A percentile compares a stretch with the other conserved stretches of the same genome.
Conservation (phyloP, 208 protist genomes). For the Acanthamoeba lenticulata region DNA sequence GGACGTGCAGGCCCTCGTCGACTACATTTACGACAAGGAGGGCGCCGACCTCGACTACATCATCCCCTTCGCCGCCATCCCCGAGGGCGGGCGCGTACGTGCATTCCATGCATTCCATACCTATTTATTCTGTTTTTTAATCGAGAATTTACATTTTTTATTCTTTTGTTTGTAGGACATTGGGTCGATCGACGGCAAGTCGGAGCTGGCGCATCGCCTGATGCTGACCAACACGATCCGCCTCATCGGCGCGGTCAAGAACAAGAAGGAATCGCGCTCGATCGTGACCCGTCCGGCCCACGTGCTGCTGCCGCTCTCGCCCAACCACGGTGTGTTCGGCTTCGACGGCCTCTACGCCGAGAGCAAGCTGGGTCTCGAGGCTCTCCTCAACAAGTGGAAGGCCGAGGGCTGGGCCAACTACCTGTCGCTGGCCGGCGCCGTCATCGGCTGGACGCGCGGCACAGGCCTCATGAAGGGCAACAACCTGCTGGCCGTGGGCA, state of each 20-base stretch:
- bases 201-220: constrained; percentile 87
- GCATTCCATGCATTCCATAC: background rate
- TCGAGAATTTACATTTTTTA: no score
- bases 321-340: constrained; percentile 89
- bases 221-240: constrained; percentile 89
- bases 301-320: constrained; percentile 83
- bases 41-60: constrained; percentile 85
- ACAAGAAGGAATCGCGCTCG: constrained; percentile 70
- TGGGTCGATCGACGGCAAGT: constrained; percentile 79
- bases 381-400: constrained; percentile 86
- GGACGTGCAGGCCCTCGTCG: constrained; percentile 83
- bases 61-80: constrained; percentile 87
- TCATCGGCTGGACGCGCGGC: constrained; percentile 89
- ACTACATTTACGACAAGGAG: constrained; percentile 85
- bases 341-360: constrained; percentile 88
- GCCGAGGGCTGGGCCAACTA: constrained; percentile 85
- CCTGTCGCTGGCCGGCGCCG: constrained; percentile 83
- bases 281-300: constrained; percentile 72
- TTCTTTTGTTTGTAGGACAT: constrained; percentile 69
- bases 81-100: constrained; percentile 80
- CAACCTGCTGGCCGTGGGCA: constrained; percentile 85
- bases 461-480: constrained; percentile 87
- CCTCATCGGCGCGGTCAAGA: constrained; percentile 85
- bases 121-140: background rate
- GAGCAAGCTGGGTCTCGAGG: constrained; percentile 87